These are phyloP conservation scores for Omphalotus olearius DNA, from an alignment of 1,284 basidiomycete genomes.

Conservation along the genomic window DNA sequence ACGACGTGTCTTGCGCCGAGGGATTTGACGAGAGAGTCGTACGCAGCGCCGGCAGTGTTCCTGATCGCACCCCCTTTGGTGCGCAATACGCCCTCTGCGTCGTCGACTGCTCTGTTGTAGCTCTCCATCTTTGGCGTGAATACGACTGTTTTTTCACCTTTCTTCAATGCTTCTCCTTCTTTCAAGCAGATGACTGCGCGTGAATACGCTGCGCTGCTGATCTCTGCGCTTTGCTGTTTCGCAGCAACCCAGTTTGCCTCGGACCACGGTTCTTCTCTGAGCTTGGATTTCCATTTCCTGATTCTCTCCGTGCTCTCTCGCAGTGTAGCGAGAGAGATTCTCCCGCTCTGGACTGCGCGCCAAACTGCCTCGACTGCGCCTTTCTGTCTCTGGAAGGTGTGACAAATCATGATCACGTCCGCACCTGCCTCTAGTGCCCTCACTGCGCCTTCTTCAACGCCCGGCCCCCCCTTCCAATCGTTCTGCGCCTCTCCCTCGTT, in stretches of 20 bases:
- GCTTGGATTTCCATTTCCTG: constrained; percentile 42
- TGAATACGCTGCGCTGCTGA: constrained; percentile 47
- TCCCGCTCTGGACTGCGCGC: constrained; percentile 39
- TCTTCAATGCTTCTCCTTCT: constrained; percentile 32
- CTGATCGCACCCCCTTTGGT: constrained; percentile 39
- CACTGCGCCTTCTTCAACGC: constrained; percentile 50
- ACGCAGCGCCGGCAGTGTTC: constrained; percentile 56
- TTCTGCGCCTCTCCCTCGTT: constrained; percentile 2
- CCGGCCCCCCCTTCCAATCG: constrained; percentile 35
- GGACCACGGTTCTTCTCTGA: constrained; percentile 25
- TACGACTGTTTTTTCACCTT: constrained; percentile 35
- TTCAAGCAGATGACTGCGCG: constrained; percentile 43
- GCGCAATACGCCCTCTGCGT: constrained; percentile 41
- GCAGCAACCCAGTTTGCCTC: constrained; percentile 27
- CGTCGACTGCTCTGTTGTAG: constrained; percentile 60
- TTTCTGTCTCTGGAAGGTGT: constrained; percentile 48
- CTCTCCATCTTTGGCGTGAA: constrained; percentile 54
- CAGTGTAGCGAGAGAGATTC: constrained; percentile 35
- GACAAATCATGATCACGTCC: constrained; percentile 70
- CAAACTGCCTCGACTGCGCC: constrained; percentile 50
- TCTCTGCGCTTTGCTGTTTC: constrained; percentile 23
- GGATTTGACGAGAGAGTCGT: constrained; percentile 41
- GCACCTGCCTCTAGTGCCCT: constrained; percentile 55
- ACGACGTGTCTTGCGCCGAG: constrained; percentile 42
- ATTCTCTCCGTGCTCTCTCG: constrained; percentile 41